Evolutionary conservation across 23 red algal genomes (phyloP), one percentile per base, ranked within the genome.

Genomic region (Gracilaria caudata): DNA sequence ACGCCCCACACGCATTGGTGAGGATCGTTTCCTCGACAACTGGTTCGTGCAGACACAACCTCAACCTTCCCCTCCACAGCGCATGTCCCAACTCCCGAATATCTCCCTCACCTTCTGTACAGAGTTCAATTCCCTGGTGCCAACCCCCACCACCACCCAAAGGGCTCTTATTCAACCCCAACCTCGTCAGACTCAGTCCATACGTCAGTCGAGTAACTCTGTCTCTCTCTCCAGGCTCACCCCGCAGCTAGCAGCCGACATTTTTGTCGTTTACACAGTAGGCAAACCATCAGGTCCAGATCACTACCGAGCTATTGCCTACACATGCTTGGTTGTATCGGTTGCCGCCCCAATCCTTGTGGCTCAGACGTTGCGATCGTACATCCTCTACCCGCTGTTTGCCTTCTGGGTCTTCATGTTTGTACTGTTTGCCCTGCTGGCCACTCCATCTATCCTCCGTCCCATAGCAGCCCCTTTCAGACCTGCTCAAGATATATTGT

Each of bases 211-310:
- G 11, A 30, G 41, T 44, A 37, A n/a, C 74, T 14, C 12, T 25
- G 12, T 30, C 3, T 33, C 74, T 23, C 51, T 79, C 44, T 79
- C 51, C 30, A 23, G 14, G 7, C 32, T 53, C 32, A 79, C 46
- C 11, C 32, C 51, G 21, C 74, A 17, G n/a, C 32, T 53, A 20
- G 74, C 74, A 6, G 40, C 28, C 21, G 68, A 87, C n/a, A n/a
- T 87, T 40, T 17, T 87, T 9, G 4, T 78, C 25, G 64, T 75
- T 30, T 87, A 87, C 68, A 72, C 68, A 20, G 53, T 87, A 21
- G 83, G 83, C 28, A 87, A 87, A 5, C 83, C 83, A 17, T 49
- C 49, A 2, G 83, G 83, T n/a, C 45, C 47, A 14, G 83, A 87
- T 47, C 51, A 59, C 51, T 87, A 60, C 53, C 83, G 83, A 2